Evolutionary conservation across 495 filamentous ascomycete species (phyloP), one percentile per base, ranked within the genome.

Genomic region (Apiosordaria backusii): DNA sequence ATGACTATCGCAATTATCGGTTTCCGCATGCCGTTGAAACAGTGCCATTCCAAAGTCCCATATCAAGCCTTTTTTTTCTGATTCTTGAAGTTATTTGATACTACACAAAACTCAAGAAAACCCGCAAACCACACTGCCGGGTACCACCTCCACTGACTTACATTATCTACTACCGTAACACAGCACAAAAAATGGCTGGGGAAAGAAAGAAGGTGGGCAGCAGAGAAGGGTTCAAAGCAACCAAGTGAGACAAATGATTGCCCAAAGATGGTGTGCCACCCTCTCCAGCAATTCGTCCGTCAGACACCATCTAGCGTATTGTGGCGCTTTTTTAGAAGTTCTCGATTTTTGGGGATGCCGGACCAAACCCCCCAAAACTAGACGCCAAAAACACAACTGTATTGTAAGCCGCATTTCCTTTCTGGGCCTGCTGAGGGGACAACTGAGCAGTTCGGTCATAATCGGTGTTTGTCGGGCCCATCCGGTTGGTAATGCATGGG

Each of bases 331-430:
- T 13, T 45, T 55, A 22, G 19, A 55, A 23, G 52, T 55, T 45
- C 35, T 45, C 13, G 18, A 23, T 55, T 23, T 4, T 19, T 23
- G 52, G 52, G n/a, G 52, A 55, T 21, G 52, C 52, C 19, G n/a
- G 52, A 55, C 52, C 18, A 21, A 55, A 55, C 52, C 22, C 21
- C 10, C 13, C 10, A 45, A 45, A 45, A 45, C 2, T 45, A 7
- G 9, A 2, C 4, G 10, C 10, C 9, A 2, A 45, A 45, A 13
- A 15, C n/a, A n/a, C n/a, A n/a, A n/a, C n/a, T n/a, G 16, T 45
- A 55, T 55, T 55, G 52, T 55, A 55, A 55, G 52, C 52, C 52
- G 52, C 52, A 55, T 55, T 55, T 55, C 52, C 52, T 23, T 55
- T 55, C 21, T 22, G 52, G n/a, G n/a, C n/a, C n/a, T n/a, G n/a